Percentiles rank a stretch among this genome's conserved stretches.
phyloP scores from a whole-genome alignment of 2,329 filamentous ascomycete species.

The Lojkania enalia region DNA sequence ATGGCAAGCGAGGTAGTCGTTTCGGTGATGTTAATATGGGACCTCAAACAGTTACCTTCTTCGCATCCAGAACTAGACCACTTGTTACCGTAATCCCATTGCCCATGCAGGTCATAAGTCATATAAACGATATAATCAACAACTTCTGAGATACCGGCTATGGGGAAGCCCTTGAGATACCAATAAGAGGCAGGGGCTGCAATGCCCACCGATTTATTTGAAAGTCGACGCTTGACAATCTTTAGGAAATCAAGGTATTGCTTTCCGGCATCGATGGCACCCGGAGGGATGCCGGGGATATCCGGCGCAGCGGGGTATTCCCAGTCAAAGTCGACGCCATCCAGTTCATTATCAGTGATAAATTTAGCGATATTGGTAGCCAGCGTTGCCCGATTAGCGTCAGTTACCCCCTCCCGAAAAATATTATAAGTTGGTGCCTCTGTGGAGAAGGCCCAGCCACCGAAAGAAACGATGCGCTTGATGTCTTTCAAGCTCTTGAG shows the following conservation, averaged over 20 bases:
- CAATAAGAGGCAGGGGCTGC: slow-evolving; percentile 35
- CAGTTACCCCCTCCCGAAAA: slow-evolving; percentile 41
- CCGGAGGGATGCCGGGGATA: slow-evolving; percentile 39
- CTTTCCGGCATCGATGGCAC: neutral
- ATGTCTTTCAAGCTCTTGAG: neutral
- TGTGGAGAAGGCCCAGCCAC: slow-evolving; percentile 51
- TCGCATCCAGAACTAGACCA: slow-evolving; percentile 8
- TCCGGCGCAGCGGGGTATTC: slow-evolving; percentile 45
- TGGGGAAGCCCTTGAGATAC: slow-evolving; percentile 34
- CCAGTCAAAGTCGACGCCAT: slow-evolving; percentile 52
- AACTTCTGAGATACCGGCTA: slow-evolving; percentile 21
- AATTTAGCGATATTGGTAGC: slow-evolving; percentile 25
- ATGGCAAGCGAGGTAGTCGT: slow-evolving; percentile 36
- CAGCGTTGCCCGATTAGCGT: slow-evolving; percentile 42
- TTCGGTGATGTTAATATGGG: slow-evolving; percentile 27
- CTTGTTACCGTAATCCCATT: slow-evolving; percentile 46
- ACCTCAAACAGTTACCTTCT: slow-evolving; percentile 11
- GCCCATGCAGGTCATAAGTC: slow-evolving; percentile 46
- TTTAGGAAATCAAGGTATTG: slow-evolving; percentile 3
- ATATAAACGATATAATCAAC: slow-evolving; percentile 40
- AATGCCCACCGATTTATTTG: slow-evolving; percentile 23
- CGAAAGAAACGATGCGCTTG: slow-evolving; percentile 49
- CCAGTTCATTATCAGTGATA: slow-evolving; percentile 20
- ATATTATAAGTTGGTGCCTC: slow-evolving; percentile 41
- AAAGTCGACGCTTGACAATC: neutral